A percentile compares a stretch with the other conserved stretches of the same genome.
Evolutionary conservation across 2,329 filamentous ascomycete species (phyloP).

Genomic region (Intubia oerlemansii): DNA sequence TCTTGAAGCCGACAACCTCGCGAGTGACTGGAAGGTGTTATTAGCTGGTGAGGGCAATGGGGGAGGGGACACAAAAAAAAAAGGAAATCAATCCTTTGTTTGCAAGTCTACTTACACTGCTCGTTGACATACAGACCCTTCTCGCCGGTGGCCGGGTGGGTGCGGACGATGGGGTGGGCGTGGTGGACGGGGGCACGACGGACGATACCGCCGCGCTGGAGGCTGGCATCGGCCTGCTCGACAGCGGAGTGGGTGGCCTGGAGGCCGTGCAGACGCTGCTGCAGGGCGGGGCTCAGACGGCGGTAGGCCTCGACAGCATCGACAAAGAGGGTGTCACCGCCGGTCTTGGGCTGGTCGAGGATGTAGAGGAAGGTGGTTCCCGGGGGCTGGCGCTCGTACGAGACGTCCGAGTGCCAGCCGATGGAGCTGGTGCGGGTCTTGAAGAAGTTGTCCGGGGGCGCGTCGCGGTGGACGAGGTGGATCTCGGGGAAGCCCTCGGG

Average conservation of each 20-base stretch:
- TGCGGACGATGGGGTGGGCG: slow-evolving; percentile 59
- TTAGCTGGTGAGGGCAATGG: background rate
- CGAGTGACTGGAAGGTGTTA: slow-evolving; percentile 41
- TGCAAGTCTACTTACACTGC: slow-evolving; percentile 58
- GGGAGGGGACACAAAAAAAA: background rate
- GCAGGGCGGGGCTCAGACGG: slow-evolving; percentile 49
- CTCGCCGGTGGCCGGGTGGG: slow-evolving; percentile 64
- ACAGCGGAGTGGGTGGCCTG: slow-evolving; percentile 62
- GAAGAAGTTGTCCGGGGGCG: slow-evolving; percentile 43
- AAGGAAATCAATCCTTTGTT: too few relatives aligned
- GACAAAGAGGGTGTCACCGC: slow-evolving; percentile 69
- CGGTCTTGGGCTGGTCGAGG: slow-evolving; percentile 59
- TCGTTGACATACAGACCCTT: slow-evolving; percentile 71
- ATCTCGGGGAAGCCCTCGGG: slow-evolving; percentile 48
- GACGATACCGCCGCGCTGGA: slow-evolving; percentile 43
- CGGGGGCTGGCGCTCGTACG: slow-evolving; percentile 4
- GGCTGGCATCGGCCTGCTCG: slow-evolving; percentile 56
- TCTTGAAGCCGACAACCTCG: slow-evolving; percentile 62
- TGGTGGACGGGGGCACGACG: slow-evolving; percentile 55
- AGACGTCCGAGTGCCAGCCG: slow-evolving; percentile 18
- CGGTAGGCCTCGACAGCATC: slow-evolving; percentile 67
- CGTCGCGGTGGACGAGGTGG: slow-evolving; percentile 51
- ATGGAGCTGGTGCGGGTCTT: slow-evolving; percentile 53
- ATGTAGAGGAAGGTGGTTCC: slow-evolving; percentile 80
- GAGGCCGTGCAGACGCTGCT: slow-evolving; percentile 59